Evolutionary conservation across 345 rosid genomes (phyloP), one percentile per base, ranked within the genome.

Genomic region (Eucalyptus rudis): DNA sequence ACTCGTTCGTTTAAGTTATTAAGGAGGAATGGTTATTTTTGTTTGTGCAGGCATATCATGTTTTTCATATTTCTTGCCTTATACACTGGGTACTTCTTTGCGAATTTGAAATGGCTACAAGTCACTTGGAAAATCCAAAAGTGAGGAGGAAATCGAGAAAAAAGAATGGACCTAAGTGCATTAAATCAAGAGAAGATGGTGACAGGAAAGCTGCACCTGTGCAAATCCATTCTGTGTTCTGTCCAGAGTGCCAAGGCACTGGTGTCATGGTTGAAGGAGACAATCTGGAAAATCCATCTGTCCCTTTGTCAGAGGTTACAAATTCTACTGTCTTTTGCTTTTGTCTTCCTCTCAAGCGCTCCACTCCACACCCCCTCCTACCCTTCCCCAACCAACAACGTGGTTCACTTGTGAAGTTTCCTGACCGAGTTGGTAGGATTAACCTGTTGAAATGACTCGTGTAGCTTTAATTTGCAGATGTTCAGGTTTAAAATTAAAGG

Each of bases 211-310:
- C 85, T 86, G 89, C 90, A 27, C 92, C 90, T 76, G 87, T 88
- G 88, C 93, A 89, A 87, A 93, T 96, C 89, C 91, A 90, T 86
- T 96, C 95, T 17, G 94, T 93, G 49, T 95, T 97, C 94, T 98
- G 99, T 91, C 97, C 99, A 87, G 97, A 96, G 93, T 98, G 99
- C 91, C 99, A 96, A 91, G 99, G 99, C 88, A 96, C 99, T 15
- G 97, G 99, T 59, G 87, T 93, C 45, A 80, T 91, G 43, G 85
- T 95, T 68, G 94, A 95, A 64, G 95, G 95, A 88, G 94, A 92
- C 88, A 92, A 89, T 64, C 92, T 93, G 87, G 99, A 98, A 96
- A 91, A 90, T 87, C 95, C 95, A 89, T 89, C 90, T 86, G 81
- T 94, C 88, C 92, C 96, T 16, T 97, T 96, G 89, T 94, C 99